Evolutionary conservation across 2,329 filamentous ascomycete species (phyloP).

Genomic region (Amylocarpus encephaloides): DNA sequence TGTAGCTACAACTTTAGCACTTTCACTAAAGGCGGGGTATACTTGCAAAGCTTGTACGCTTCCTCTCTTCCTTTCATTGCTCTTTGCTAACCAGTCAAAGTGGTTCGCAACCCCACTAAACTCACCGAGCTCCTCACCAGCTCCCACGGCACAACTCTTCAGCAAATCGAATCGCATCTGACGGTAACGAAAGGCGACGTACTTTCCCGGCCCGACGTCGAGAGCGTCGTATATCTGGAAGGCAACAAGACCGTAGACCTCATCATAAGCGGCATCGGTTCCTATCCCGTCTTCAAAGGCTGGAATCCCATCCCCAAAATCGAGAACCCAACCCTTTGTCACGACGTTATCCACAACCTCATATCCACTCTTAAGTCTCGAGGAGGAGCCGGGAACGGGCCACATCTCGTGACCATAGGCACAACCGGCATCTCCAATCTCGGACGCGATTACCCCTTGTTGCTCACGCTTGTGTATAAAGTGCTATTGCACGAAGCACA

Average conservation of each 20-base stretch:
- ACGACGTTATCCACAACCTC: constrained; percentile 38
- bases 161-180: constrained; percentile 32
- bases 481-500: constrained; percentile 38
- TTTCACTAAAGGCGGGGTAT: constrained; percentile 6
- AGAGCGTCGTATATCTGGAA: constrained; percentile 30
- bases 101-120: constrained; percentile 45
- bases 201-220: constrained; percentile 36
- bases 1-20: constrained; percentile 20
- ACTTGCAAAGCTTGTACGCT: constrained; percentile 35
- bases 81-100: not conserved
- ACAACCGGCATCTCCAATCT: constrained; percentile 38
- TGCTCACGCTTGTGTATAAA: constrained; percentile 40
- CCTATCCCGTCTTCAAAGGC: constrained; percentile 20
- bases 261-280: constrained; percentile 44
- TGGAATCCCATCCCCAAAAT: constrained; percentile 32
- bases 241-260: constrained; percentile 37
- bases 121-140: constrained; percentile 35
- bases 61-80: not conserved
- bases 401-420: constrained; percentile 36
- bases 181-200: constrained; percentile 43
- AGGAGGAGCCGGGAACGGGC: constrained; percentile 16
- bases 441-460: constrained; percentile 39
- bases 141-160: constrained; percentile 3
- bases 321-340: constrained; percentile 44
- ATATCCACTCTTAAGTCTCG: constrained; percentile 31